A percentile compares a stretch with the other conserved stretches of the same genome.
Evolutionary conservation across 2,329 filamentous ascomycete species (phyloP).

Genomic region (Curvularia sp.): DNA sequence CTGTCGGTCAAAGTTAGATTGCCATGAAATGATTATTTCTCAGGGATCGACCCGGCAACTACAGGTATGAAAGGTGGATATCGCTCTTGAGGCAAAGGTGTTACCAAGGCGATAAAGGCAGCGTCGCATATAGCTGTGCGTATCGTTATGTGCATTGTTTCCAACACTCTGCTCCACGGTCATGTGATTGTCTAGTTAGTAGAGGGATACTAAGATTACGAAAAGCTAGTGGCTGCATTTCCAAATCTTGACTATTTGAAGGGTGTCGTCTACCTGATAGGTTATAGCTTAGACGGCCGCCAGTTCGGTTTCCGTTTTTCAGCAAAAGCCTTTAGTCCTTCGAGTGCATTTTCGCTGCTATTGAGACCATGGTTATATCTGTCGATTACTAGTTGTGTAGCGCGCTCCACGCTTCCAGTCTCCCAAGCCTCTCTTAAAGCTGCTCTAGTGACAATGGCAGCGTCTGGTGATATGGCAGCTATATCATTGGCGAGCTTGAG

Average conservation of each 20-base stretch:
- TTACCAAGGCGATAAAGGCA: neutral
- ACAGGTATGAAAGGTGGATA: neutral
- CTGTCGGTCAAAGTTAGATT: neutral
- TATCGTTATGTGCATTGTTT: neutral
- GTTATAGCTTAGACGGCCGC: conserved; percentile 56
- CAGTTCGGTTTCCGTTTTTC: conserved; percentile 59
- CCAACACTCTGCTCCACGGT: neutral
- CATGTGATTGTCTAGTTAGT: neutral
- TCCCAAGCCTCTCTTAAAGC: conserved; percentile 47
- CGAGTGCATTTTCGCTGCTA: conserved; percentile 57
- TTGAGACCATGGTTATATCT: conserved; percentile 52
- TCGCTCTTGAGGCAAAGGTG: neutral
- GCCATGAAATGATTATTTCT: neutral
- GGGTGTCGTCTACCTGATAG: neutral
- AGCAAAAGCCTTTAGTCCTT: conserved; percentile 60
- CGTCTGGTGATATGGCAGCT: conserved; percentile 47
- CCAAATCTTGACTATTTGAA: neutral
- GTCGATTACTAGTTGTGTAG: conserved; percentile 53
- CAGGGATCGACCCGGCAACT: neutral
- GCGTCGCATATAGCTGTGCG: too few species aligned
- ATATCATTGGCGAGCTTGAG: conserved; percentile 47
- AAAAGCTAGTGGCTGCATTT: neutral
- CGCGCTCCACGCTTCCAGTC: conserved; percentile 46
- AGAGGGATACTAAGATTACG: too few species aligned
- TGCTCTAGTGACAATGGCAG: conserved; percentile 48